Percentiles rank a stretch among this genome's conserved stretches.
phyloP scores from a whole-genome alignment of 176 grass and related monocot genomes.

The Carex scoparia region DNA sequence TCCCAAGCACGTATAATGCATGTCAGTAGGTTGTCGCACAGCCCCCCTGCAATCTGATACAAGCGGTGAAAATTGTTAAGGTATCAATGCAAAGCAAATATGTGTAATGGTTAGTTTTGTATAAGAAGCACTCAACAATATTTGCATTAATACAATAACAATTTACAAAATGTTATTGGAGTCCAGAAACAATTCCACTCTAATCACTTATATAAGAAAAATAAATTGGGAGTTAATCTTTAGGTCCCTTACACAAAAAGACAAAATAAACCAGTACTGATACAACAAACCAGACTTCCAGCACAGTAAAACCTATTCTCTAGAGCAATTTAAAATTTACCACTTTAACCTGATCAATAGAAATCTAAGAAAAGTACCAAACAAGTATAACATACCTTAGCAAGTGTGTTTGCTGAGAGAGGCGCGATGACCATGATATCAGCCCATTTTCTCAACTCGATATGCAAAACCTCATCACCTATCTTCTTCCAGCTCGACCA shows the following conservation, averaged over 20 bases:
- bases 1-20: slow-evolving; percentile 94
- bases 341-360: neutral
- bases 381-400: slow-evolving; percentile 48
- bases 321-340: neutral
- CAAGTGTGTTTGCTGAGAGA: slow-evolving; percentile 84
- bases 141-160: too few species aligned
- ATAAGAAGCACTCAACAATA: neutral
- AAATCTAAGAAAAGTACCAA: neutral
- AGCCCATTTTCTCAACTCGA: slow-evolving; percentile 90
- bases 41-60: slow-evolving; percentile 70
- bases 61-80: neutral
- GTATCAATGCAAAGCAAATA: neutral
- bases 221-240: neutral
- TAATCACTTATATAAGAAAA: neutral
- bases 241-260: neutral
- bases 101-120: neutral
- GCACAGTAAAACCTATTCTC: neutral
- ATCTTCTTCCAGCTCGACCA: slow-evolving; percentile 97
- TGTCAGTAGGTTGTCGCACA: slow-evolving; percentile 93
- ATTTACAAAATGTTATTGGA: neutral
- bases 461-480: slow-evolving; percentile 85
- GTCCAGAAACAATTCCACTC: neutral
- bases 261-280: neutral
- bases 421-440: slow-evolving; percentile 84
- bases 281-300: neutral